Conservation (phyloP, 2,329 filamentous ascomycete species). For the Aspergillus sp. region DNA sequence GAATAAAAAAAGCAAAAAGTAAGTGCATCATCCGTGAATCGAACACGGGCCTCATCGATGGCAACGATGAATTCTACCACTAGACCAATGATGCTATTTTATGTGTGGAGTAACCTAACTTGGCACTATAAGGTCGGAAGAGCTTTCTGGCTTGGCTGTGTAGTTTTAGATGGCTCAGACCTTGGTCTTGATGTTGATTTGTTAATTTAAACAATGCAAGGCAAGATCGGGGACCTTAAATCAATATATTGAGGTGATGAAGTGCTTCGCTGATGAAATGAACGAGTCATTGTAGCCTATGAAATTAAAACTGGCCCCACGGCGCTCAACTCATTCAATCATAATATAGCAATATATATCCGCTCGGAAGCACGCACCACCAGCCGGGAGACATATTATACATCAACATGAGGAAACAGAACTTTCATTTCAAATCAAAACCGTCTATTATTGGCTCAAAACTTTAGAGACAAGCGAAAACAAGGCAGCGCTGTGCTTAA, state of each 20-base stretch:
- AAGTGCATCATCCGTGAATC: conserved; percentile 45
- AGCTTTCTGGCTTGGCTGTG: background rate
- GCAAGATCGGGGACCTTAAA: too few relatives aligned
- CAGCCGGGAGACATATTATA: too few relatives aligned
- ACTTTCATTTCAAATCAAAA: background rate
- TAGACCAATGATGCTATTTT: conserved; percentile 44
- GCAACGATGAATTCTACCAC: conserved; percentile 48
- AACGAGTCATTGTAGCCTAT: too few relatives aligned
- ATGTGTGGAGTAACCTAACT: background rate
- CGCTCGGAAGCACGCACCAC: too few relatives aligned
- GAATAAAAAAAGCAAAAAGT: background rate
- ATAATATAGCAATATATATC: too few relatives aligned
- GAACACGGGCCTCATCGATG: conserved; percentile 49
- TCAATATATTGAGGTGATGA: too few relatives aligned
- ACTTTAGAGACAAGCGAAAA: background rate
- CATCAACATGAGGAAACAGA: background rate
- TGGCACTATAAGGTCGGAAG: background rate
- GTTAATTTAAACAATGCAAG: too few relatives aligned
- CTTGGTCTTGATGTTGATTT: background rate
- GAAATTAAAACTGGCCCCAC: too few relatives aligned
- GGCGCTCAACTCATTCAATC: too few relatives aligned
- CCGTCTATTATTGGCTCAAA: background rate
- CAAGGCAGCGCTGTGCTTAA: conserved; percentile 15
- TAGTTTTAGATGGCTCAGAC: background rate
- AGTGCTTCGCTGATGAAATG: too few relatives aligned